Conservation (phyloP, 1,284 basidiomycete species). For the Pseudozyma thailandica region DNA sequence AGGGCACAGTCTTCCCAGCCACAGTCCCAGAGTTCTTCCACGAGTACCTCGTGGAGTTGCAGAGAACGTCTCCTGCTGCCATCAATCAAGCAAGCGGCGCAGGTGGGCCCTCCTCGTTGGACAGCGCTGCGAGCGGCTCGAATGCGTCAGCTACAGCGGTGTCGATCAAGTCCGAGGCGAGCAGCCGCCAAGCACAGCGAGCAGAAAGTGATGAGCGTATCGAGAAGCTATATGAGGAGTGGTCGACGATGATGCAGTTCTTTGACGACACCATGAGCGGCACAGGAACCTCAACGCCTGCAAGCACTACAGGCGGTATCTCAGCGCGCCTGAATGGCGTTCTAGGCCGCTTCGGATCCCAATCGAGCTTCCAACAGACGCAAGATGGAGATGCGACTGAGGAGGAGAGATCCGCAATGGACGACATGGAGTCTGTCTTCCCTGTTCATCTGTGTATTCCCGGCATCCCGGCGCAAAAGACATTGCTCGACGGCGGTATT, state of each 20-base stretch:
- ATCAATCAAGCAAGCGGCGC: constrained; percentile 4
- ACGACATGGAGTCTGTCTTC: constrained; percentile 30
- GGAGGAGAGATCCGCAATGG: constrained; percentile 12
- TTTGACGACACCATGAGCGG: constrained; percentile 25
- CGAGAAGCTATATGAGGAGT: constrained; percentile 65
- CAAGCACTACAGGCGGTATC: constrained; percentile 5
- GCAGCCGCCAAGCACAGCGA: constrained; percentile 17
- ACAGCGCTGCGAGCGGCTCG: constrained; percentile 30
- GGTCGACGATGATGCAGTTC: constrained; percentile 51
- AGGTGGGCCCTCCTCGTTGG: constrained; percentile 14
- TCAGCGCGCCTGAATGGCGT: constrained; percentile 22
- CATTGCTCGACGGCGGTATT: constrained; percentile 12
- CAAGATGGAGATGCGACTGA: constrained; percentile 10
- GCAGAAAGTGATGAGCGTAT: constrained; percentile 64
- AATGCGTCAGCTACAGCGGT: constrained; percentile 37
- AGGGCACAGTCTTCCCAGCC: constrained; percentile 82
- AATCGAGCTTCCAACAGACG: constrained; percentile 49
- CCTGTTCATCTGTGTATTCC: constrained; percentile 57
- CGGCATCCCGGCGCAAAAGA: constrained; percentile 38
- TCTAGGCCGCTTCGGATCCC: constrained; percentile 35
- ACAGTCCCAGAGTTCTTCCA: constrained; percentile 93
- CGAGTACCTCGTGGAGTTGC: constrained; percentile 83
- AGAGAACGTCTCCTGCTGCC: constrained; percentile 70
- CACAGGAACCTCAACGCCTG: background rate
- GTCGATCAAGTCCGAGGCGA: constrained; percentile 32